Percentiles rank a stretch among this genome's conserved stretches.
These are phyloP conservation scores for Geotrichum reessii DNA, from an alignment of 1,139 yeast species.

Conservation along the genomic window DNA sequence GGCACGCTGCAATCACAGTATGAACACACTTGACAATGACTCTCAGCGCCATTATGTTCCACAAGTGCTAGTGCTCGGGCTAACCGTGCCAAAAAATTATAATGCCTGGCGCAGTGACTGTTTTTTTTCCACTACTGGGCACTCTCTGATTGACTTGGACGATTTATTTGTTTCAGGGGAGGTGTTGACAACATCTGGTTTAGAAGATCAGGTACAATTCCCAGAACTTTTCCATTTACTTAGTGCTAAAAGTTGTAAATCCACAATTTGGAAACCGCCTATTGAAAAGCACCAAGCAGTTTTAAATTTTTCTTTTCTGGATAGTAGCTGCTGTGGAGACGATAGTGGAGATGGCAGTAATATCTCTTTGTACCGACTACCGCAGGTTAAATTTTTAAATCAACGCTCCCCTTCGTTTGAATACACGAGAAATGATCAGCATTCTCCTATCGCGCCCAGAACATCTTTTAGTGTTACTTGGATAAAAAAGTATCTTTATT, in stretches of 20 bases:
- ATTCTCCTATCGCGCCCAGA: constrained; percentile 41
- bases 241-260: neutral
- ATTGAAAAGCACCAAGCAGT: neutral
- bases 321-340: neutral
- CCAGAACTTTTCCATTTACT: constrained; percentile 12
- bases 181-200: neutral
- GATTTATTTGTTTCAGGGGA: constrained; percentile 22
- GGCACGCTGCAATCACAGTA: neutral
- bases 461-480: constrained; percentile 42
- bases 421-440: constrained; percentile 16
- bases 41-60: constrained; percentile 28
- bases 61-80: constrained; percentile 28
- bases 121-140: constrained; percentile 7
- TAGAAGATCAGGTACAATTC: constrained; percentile 7
- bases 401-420: neutral
- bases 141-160: constrained; percentile 22
- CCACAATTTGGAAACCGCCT: neutral
- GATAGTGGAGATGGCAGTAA: constrained; percentile 9
- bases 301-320: neutral
- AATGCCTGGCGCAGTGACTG: neutral
- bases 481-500: constrained; percentile 45
- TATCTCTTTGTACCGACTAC: constrained; percentile 28
- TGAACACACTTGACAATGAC: constrained; percentile 14
- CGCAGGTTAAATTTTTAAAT: neutral
- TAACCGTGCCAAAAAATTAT: constrained; percentile 17